Percentiles rank a stretch among this genome's conserved stretches.
These are phyloP conservation scores for Skeletonema menzelii DNA, from an alignment of 108 stramenopile genomes.

Conservation along the genomic window DNA sequence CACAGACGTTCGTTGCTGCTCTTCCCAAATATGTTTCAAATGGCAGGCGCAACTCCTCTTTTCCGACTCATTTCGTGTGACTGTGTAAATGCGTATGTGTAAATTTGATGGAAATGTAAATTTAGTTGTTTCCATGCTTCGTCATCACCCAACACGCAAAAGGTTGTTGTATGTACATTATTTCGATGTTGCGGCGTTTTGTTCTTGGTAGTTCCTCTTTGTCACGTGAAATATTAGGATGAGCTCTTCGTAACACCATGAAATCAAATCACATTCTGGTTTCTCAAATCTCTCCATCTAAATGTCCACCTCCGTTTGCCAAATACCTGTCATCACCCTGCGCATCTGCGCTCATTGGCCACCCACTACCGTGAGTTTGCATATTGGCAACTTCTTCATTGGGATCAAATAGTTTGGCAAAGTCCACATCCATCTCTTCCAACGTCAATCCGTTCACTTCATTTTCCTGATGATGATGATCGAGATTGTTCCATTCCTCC, in stretches of 20 bases:
- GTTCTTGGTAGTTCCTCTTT: background rate
- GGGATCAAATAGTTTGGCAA: constrained; percentile 85
- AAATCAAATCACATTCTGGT: background rate
- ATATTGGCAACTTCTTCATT: constrained; percentile 47
- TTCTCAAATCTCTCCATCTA: constrained; percentile 1
- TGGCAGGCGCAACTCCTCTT: background rate
- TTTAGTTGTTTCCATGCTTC: background rate
- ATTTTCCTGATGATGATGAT: background rate
- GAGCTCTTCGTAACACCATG: background rate
- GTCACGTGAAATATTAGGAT: background rate
- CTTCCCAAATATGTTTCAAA: background rate
- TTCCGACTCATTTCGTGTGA: background rate
- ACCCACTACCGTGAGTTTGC: constrained; percentile 60
- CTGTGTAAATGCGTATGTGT: background rate
- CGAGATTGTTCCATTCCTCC: constrained; percentile 46
- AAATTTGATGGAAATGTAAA: too few relatives aligned
- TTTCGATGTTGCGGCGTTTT: background rate
- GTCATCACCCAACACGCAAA: background rate
- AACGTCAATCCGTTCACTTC: constrained; percentile 10
- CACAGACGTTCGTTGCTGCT: background rate
- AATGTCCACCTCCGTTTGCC: constrained; percentile 1
- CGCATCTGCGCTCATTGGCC: constrained; percentile 17
- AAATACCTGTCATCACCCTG: background rate
- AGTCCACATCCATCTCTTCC: constrained; percentile 84
- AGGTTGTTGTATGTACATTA: background rate